Conservation (phyloP, 169 alveolate species). For the Theileria orientalis region DNA sequence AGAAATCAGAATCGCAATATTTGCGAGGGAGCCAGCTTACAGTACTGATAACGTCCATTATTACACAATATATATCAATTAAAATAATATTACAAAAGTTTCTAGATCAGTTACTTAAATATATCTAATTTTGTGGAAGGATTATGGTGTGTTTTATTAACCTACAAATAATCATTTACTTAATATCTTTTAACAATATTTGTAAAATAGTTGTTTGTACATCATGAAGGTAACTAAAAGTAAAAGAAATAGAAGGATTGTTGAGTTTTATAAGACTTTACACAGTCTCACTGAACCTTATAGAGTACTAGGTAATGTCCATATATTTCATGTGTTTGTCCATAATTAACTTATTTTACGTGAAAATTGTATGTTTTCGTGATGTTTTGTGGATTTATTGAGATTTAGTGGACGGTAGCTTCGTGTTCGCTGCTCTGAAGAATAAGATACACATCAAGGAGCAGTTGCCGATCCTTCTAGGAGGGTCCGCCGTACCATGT, state of each 20-base stretch:
- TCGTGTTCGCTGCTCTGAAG: constrained; percentile 59
- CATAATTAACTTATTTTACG: neutral
- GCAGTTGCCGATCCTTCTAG: constrained; percentile 33
- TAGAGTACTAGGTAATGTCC: constrained; percentile 47
- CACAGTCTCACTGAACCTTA: constrained; percentile 55
- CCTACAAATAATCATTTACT: too few species aligned
- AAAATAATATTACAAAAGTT: neutral
- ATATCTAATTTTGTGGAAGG: neutral
- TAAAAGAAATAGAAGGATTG: constrained; percentile 41
- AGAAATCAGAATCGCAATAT: constrained; percentile 49
- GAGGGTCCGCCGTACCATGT: constrained; percentile 40
- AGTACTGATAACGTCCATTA: constrained; percentile 50
- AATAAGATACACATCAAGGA: constrained; percentile 48
- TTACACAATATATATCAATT: neutral
- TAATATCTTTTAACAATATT: too few species aligned
- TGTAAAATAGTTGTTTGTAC: too few species aligned
- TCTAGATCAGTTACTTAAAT: neutral
- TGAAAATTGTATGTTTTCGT: neutral
- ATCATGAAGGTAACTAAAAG: constrained; percentile 51
- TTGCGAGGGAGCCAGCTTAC: constrained; percentile 54
- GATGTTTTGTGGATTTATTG: neutral
- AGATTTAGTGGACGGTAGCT: constrained; percentile 57
- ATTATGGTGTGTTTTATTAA: neutral
- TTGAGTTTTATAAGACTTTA: constrained; percentile 51
- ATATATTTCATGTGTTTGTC: neutral